A percentile compares a stretch with the other conserved stretches of the same genome.
Evolutionary conservation across 1,284 basidiomycete species (phyloP).

Genomic region (Vanrija sp.): DNA sequence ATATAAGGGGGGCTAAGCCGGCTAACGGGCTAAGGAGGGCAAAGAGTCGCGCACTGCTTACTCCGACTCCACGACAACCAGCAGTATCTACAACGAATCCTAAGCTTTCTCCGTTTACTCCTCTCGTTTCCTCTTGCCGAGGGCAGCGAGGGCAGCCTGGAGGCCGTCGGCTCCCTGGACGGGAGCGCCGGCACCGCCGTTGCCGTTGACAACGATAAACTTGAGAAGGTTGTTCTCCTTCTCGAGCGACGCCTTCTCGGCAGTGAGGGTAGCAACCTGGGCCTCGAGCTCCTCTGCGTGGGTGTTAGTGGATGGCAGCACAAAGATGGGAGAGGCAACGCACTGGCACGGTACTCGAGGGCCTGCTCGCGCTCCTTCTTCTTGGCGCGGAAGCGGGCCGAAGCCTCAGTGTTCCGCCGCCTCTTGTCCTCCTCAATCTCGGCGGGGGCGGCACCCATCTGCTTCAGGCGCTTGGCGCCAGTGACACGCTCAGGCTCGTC

Average conservation of each 20-base stretch:
- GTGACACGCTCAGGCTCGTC: conserved; percentile 19
- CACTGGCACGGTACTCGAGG: conserved; percentile 73
- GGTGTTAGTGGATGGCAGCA: too few species aligned
- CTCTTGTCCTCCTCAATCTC: conserved; percentile 61
- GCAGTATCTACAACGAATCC: not conserved
- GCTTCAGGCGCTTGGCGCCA: conserved; percentile 45
- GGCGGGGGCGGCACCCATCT: conserved; percentile 32
- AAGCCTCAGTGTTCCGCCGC: conserved; percentile 89
- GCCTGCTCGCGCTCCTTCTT: conserved; percentile 98
- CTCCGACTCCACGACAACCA: too few species aligned
- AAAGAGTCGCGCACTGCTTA: too few species aligned
- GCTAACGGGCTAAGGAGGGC: too few species aligned
- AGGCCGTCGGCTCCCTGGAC: conserved; percentile 15
- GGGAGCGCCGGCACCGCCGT: conserved; percentile 53
- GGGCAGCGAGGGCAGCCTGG: conserved; percentile 30
- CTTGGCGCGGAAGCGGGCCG: conserved; percentile 95
- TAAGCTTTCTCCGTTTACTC: conserved; percentile 17
- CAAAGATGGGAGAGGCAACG: conserved; percentile 1
- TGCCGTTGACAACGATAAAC: conserved; percentile 84
- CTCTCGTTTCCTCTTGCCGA: conserved; percentile 36
- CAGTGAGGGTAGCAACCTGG: conserved; percentile 75
- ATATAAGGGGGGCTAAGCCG: too few species aligned
- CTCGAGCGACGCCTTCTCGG: conserved; percentile 83
- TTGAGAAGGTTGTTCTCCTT: conserved; percentile 95
- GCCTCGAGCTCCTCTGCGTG: conserved; percentile 69